These are phyloP conservation scores for Trichoderma koningii DNA, from an alignment of 2,329 filamentous ascomycete genomes.

Conservation along the genomic window DNA sequence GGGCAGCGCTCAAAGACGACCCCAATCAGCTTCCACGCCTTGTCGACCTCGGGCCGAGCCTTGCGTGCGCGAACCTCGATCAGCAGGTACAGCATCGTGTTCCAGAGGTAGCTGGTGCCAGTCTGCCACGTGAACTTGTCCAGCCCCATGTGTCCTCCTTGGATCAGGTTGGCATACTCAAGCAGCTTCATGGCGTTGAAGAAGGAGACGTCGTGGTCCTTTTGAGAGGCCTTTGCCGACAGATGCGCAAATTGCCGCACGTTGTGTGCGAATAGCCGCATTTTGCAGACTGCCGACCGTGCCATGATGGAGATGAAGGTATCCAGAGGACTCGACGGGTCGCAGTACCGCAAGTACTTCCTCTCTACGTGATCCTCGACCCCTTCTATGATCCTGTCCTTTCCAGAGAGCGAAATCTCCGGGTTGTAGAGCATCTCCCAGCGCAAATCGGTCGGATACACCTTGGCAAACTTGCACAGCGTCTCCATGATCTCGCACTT, in stretches of 20 bases:
- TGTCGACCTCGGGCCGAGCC: background rate
- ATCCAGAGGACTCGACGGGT: background rate
- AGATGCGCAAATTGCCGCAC: constrained; percentile 2
- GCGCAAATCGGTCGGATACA: background rate
- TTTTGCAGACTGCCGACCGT: constrained; percentile 4
- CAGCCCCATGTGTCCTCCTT: background rate
- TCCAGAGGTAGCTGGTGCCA: constrained; percentile 22
- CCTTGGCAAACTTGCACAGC: background rate
- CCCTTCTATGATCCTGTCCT: background rate
- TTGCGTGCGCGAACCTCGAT: constrained; percentile 3
- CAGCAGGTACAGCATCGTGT: constrained; percentile 19
- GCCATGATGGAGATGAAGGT: constrained; percentile 9
- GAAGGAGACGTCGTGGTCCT: constrained; percentile 5
- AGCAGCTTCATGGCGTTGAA: constrained; percentile 17
- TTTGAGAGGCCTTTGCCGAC: background rate
- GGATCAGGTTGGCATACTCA: constrained; percentile 2
- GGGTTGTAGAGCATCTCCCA: constrained; percentile 11
- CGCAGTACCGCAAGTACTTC: constrained; percentile 12
- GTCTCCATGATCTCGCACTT: constrained; percentile 8
- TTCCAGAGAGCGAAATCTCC: background rate
- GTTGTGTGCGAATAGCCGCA: constrained; percentile 19
- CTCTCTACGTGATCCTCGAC: constrained; percentile 11
- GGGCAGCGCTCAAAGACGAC: background rate
- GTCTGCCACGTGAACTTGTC: constrained; percentile 22
- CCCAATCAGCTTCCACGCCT: constrained; percentile 1